Evolutionary conservation across 305 asterid species (phyloP).

Genomic region (Fraxinus sp.): DNA sequence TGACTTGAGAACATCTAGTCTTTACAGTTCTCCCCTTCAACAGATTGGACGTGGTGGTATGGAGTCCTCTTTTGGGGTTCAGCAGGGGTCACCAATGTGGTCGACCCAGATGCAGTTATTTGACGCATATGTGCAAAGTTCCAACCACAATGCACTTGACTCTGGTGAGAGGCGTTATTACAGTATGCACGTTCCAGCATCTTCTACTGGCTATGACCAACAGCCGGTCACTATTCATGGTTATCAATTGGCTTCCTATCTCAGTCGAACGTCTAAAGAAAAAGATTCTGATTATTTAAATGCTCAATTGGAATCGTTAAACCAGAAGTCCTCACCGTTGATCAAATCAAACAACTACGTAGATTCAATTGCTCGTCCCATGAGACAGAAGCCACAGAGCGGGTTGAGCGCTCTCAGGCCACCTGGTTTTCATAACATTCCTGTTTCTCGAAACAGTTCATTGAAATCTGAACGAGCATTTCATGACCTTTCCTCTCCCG

Average conservation of each 20-base stretch:
- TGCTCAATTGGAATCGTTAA: slow-evolving; percentile 45
- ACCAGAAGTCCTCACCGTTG: slow-evolving; percentile 45
- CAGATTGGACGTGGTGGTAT: slow-evolving; percentile 42
- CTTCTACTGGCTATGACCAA: slow-evolving; percentile 60
- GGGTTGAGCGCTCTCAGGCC: slow-evolving; percentile 59
- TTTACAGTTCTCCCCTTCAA: slow-evolving; percentile 52
- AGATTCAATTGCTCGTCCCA: slow-evolving; percentile 50
- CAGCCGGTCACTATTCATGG: slow-evolving; percentile 93
- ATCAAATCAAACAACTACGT: slow-evolving; percentile 31
- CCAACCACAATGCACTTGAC: slow-evolving; percentile 45
- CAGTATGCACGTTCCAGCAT: slow-evolving; percentile 70
- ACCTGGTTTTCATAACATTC: slow-evolving; percentile 83
- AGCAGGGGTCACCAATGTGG: slow-evolving; percentile 54
- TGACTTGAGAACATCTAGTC: slow-evolving; percentile 46
- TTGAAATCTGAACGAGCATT: slow-evolving; percentile 54
- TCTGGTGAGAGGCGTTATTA: slow-evolving; percentile 75
- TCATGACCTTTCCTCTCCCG: slow-evolving; percentile 48
- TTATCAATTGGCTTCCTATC: slow-evolving; percentile 56
- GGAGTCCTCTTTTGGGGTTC: slow-evolving; percentile 59
- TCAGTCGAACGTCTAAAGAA: slow-evolving; percentile 50
- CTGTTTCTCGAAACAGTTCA: slow-evolving; percentile 68
- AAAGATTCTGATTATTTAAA: slow-evolving; percentile 41
- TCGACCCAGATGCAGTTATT: slow-evolving; percentile 40
- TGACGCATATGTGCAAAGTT: slow-evolving; percentile 45
- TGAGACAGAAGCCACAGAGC: slow-evolving; percentile 57